Percentiles rank a stretch among this genome's conserved stretches.
Evolutionary conservation across 768 basidiomycete genomes (phyloP).

Genomic region (Xanthoconium stramineum): DNA sequence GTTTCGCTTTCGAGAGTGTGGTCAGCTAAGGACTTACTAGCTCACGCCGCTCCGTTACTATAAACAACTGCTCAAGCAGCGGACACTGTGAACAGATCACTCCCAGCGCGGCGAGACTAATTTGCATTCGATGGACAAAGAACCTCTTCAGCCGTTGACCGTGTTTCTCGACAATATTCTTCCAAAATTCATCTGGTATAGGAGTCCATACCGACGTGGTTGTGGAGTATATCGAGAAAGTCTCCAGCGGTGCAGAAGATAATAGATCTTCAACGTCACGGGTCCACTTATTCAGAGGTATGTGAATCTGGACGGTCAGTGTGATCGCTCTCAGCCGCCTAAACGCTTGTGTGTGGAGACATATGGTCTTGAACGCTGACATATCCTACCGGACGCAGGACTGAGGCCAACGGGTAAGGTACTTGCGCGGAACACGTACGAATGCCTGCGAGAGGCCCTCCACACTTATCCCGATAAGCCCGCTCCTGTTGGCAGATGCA

Average conservation of each 20-base stretch:
- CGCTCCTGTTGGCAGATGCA: conserved; percentile 40
- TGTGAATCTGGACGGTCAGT: conserved; percentile 44
- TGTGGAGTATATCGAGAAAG: conserved; percentile 61
- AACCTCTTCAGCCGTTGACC: conserved; percentile 50
- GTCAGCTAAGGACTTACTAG: conserved; percentile 36
- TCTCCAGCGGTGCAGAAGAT: conserved; percentile 47
- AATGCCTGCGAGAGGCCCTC: conserved; percentile 62
- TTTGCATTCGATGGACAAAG: conserved; percentile 61
- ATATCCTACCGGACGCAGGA: conserved; percentile 45
- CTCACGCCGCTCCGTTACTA: conserved; percentile 47
- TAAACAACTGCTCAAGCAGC: conserved; percentile 59
- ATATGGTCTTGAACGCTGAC: conserved; percentile 40
- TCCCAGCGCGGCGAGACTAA: conserved; percentile 47
- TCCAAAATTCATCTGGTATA: conserved; percentile 50
- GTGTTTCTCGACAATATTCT: conserved; percentile 47
- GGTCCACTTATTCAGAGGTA: conserved; percentile 44
- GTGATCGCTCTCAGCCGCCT: conserved; percentile 53
- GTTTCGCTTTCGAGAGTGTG: neutral
- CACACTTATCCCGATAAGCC: conserved; percentile 54
- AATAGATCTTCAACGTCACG: conserved; percentile 41
- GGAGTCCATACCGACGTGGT: conserved; percentile 38
- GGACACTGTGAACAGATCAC: conserved; percentile 54
- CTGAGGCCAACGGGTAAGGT: conserved; percentile 1
- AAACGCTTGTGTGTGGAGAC: conserved; percentile 36
- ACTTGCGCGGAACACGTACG: conserved; percentile 37